Base-by-base conservation (phyloP, 306 rosid species). In the Trifolium subterraneum region DNA sequence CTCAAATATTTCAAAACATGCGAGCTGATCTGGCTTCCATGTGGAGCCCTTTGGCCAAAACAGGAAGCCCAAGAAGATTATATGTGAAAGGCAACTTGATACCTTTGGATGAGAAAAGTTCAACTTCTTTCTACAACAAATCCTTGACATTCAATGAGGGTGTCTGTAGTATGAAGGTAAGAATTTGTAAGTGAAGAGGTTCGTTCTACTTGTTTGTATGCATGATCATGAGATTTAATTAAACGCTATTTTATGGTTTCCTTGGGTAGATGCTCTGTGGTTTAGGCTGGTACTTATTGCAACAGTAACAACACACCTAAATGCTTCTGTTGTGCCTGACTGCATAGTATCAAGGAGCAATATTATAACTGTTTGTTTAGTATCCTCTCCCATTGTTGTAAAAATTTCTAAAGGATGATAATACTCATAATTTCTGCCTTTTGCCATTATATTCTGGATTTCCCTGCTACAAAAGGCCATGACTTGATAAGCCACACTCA, bases 21-120 rank as follows among this genome's bases (percentile, higher is more conserved):
- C 87, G 90, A 77, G 89, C 97, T 51, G 94, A 93, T 84, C 89
- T 93, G 35, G 97, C 98, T 64, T 87, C 91, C 74, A 84, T 93
- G 97, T 93, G 94, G 96, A 91, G 80, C 86, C 86, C 88, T 62
- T 83, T 84, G 54, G 78, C 75, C 74, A 89, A 80, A 86, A 75
- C 75, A 31, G 91, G 90, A 88, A 87, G 80, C 58, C 44, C 68
- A 5, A 86, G 83, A 78, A 85, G 87, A 74, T 61, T 87, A 39
- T 91, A 85, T 69, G 68, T 80, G 52, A 86, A 80, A 81, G 74
- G 84, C 73, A 78, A 72, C 79, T 72, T 81, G 78, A 78, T 58
- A 45, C 76, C 88, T 65, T 74, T 75, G 65, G 66, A 83, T 42
- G 75, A 81, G 54, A 79, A 72, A 54, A 51, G 74, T 80, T 78